Evolutionary conservation across 2,329 filamentous ascomycete genomes (phyloP), one percentile per base, ranked within the genome.

Genomic region (Alternaria alternata): DNA sequence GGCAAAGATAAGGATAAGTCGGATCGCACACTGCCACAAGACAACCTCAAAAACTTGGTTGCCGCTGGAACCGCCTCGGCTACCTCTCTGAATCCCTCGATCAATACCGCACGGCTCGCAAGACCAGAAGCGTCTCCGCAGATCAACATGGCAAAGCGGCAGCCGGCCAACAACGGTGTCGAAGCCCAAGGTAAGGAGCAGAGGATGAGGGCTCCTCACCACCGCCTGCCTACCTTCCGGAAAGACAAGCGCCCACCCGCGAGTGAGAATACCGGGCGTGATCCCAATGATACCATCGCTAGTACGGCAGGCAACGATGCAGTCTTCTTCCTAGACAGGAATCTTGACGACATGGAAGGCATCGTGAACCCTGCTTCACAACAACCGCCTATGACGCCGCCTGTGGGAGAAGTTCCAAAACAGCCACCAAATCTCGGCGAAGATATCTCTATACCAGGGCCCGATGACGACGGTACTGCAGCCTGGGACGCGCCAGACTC

Each of bases 401-500:
- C 92, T 6, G 74, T 74, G 12, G 76, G 75, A 22, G 81, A 83
- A 7, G 73, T 80, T n/a, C 78, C 77, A 54, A 73, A 75, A 32
- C 56, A 64, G 28, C 75, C 89, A 88, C 75, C 89, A 88, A 67
- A 75, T 67, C 84, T 66, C 79, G 75, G 79, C 9, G 75, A 79
- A 18, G 70, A 67, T 47, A 65, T 62, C 26, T 30, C 61, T 16
- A 75, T 78, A 26, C 68, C 68, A 6, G 63, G 55, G 56, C 64
- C 71, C 22, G 77, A 80, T 36, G 78, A 81, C 51, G 79, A 75
- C 28, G 62, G 64, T 7, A 65, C 52, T 39, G 88, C 89, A 2
- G 87, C 88, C 4, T 99, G 94, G 94, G 92, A 96, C 77, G 94
- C 94, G 4, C 94, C 95, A 1, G 94, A 98, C 77, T 97, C 94